Base-by-base conservation (phyloP, 306 rosid genomes). In the Sicyos baderoa region DNA sequence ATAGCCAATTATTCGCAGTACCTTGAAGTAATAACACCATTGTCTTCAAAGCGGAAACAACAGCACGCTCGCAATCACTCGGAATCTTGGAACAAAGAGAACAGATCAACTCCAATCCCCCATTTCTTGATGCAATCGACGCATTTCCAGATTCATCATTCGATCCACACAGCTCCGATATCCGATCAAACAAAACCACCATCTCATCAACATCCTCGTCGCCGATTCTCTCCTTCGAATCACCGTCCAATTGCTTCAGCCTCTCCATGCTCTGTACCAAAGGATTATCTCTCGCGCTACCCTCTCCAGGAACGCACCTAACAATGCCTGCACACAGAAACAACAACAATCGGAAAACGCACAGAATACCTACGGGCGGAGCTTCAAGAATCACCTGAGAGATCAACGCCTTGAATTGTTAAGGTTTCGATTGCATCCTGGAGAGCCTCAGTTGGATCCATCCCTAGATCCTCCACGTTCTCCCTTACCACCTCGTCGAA, bases 361-460 rank as follows among this genome's bases (percentile, higher is more conserved):
- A 61, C 9, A 35, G 13, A 19, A 42, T 44, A 12, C 19, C 17
- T 64, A 77, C 27, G 12, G 2, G 49, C 3, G 9, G 27, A 21
- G 61, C 37, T 58, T 17, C 12, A 44, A 10, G 64, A 65, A 2
- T 9, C 17, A 92, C 98, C 96, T 16, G 91, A 82, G 81, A 93
- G 94, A 86, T 93, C 91, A 70, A 93, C 98, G 86, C 91, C 94
- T 84, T 93, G 98, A 67, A 93, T 96, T 52, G 85, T 80, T 48
- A 89, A 80, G 67, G 96, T 84, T 79, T 93, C 77, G 54, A 88
- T 81, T 63, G 99, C 97, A 76, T 93, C 99, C 56, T 82, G 74
- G 56, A 93, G 88, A n/a, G 99, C 97, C 62, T 90, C 99, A 49
- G 76, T 5, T 29, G 96, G 94, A 54, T 86, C 99, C 99, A 93